Evolutionary conservation across 192 early-diverging fungal species (phyloP), one percentile per base, ranked within the genome.

Genomic region (Coemansia sp.): DNA sequence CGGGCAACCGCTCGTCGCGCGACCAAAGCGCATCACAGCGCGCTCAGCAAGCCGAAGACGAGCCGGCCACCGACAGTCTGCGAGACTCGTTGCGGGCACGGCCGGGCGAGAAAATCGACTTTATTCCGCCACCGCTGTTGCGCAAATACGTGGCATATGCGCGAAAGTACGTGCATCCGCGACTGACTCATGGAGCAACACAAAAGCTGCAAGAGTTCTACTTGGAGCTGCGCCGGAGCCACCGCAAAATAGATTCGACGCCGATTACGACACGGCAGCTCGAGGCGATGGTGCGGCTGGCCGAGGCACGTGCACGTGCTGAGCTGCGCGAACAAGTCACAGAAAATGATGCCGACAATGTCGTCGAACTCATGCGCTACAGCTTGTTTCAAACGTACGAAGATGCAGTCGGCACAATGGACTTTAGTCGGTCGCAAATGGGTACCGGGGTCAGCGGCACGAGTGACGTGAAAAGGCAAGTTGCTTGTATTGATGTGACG

Each of bases 61-160:
- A 6, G 58, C 25, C 6, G n/a, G 53, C 10, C 9, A 40, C 18
- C 40, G 67, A 47, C 48, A 66, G 54, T 2, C 50, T 82, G 8
- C 62, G 48, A 20, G 37, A 71, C 34, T 56, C 68, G 57, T 58
- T 87, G 40, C 61, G 81, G 8, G 61, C 91, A 24, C 80, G 76
- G 17, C 68, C 84, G 0, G 83, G 83, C 21, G 79, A 84, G 49
- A 61, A 81, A 24, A n/a, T 92, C 17, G 85, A 87, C 24, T 68
- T 84, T 0, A 78, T 94, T 38, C 89, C 90, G 3, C 68, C 81
- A 17, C 60, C 75, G 4, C 74, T 94, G 24, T 54, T 94, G 36
- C 85, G 91, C 58, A 91, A 92, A 63, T 95, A 93, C 66, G 89
- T 95, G 44, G 89, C 92, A 6, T 95, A 92, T 64, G 92, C 93